phyloP scores from a whole-genome alignment of 2,329 filamentous ascomycete species.

The Camptophora hylomeconis region DNA sequence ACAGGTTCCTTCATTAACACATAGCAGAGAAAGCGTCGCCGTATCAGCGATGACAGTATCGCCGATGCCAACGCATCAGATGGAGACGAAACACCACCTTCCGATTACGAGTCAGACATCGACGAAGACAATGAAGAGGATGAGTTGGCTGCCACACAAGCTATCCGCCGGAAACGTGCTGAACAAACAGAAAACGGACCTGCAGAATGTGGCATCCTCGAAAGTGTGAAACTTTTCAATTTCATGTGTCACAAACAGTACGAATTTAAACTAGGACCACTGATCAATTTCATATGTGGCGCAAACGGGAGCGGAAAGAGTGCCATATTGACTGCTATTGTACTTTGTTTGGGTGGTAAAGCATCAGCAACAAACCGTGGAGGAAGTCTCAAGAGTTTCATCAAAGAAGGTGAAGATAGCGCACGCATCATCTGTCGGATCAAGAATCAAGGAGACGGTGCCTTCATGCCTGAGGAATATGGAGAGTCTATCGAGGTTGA shows the following conservation, averaged over 20 bases:
- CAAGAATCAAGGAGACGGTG: conserved; percentile 77
- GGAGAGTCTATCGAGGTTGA: conserved; percentile 83
- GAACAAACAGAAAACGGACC: conserved; percentile 49
- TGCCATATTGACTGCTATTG: conserved; percentile 83
- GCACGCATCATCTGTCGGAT: conserved; percentile 67
- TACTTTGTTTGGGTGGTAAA: conserved; percentile 87
- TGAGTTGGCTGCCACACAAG: conserved; percentile 52
- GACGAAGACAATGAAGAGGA: conserved; percentile 20
- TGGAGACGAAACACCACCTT: conserved; percentile 9
- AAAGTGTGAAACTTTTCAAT: conserved; percentile 75
- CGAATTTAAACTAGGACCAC: conserved; percentile 70
- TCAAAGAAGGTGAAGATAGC: conserved; percentile 75
- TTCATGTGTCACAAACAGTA: conserved; percentile 93
- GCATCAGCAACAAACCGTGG: conserved; percentile 86
- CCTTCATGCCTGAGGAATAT: conserved; percentile 71
- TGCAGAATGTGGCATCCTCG: conserved; percentile 71
- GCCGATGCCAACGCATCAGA: conserved; percentile 6
- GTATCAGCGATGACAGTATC: conserved; percentile 14
- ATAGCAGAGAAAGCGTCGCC: conserved; percentile 13
- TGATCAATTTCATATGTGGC: conserved; percentile 96
- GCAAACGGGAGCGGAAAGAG: conserved; percentile 98
- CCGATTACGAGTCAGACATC: conserved; percentile 10
- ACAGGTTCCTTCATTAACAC: no score
- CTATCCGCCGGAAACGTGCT: conserved; percentile 39
- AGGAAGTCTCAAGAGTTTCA: conserved; percentile 74